These are phyloP conservation scores for Spirogloea muscicola DNA, from an alignment of 139 green algal genomes.

Conservation along the genomic window DNA sequence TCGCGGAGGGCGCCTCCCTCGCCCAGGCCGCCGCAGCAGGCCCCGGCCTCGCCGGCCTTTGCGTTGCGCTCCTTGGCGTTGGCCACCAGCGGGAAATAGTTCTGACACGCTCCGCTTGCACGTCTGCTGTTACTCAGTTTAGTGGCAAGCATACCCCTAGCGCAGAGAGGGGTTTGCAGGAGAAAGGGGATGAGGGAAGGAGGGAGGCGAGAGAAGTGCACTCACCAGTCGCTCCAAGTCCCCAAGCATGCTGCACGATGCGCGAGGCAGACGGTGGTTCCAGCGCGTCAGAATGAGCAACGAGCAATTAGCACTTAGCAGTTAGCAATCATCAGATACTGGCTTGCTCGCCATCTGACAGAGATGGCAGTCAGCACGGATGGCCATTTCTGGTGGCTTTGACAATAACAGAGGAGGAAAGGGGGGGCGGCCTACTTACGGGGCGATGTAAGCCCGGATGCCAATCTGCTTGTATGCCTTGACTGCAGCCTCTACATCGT, in stretches of 20 bases:
- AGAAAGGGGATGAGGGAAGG: background rate
- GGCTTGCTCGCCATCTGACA: too few relatives aligned
- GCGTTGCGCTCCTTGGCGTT: constrained; percentile 36
- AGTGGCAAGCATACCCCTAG: too few relatives aligned
- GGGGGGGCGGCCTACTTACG: background rate
- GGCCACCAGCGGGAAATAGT: constrained; percentile 30
- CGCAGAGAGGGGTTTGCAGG: background rate
- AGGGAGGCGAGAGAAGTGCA: background rate
- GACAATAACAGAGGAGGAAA: background rate
- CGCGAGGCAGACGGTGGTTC: background rate
- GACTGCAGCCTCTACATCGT: constrained; percentile 42
- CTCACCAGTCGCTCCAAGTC: constrained; percentile 17
- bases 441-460: constrained; percentile 40
- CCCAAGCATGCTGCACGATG: constrained; percentile 9
- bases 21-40: background rate
- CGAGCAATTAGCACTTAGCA: too few relatives aligned
- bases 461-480: constrained; percentile 37
- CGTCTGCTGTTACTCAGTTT: too few relatives aligned
- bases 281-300: background rate
- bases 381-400: too few relatives aligned
- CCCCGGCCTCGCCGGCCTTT: background rate
- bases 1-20: constrained; percentile 21
- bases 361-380: too few relatives aligned
- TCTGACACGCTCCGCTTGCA: constrained; percentile 5
- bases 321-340: too few relatives aligned